phyloP scores from a whole-genome alignment of 306 rosid species.

The Quercus aquifolioides region DNA sequence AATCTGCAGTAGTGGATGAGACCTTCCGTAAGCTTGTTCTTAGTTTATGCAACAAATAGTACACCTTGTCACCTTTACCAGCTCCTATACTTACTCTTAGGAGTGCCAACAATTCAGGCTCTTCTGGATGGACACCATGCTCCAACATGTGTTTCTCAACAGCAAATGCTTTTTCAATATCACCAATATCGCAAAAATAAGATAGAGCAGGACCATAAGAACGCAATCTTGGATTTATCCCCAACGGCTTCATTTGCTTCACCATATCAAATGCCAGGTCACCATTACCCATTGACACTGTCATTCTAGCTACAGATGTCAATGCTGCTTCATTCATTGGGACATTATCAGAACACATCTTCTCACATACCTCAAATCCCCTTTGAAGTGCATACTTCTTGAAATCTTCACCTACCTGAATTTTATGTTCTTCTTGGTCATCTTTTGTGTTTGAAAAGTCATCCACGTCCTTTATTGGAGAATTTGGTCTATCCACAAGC shows the following conservation, averaged over 20 bases:
- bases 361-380: slow-evolving; percentile 77
- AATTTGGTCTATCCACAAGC: slow-evolving; percentile 18
- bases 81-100: slow-evolving; percentile 55
- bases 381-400: slow-evolving; percentile 63
- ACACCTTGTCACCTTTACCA: slow-evolving; percentile 63
- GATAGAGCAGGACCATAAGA: slow-evolving; percentile 88
- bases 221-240: slow-evolving; percentile 73
- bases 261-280: slow-evolving; percentile 92
- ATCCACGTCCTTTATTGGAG: slow-evolving; percentile 13
- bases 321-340: slow-evolving; percentile 86
- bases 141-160: slow-evolving; percentile 89
- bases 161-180: slow-evolving; percentile 71
- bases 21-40: slow-evolving; percentile 68
- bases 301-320: slow-evolving; percentile 94
- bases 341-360: slow-evolving; percentile 54
- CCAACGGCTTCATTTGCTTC: slow-evolving; percentile 73
- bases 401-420: slow-evolving; percentile 61
- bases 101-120: slow-evolving; percentile 80
- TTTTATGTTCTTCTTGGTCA: slow-evolving; percentile 30
- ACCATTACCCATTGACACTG: slow-evolving; percentile 86
- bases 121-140: slow-evolving; percentile 83
- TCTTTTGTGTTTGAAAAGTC: slow-evolving; percentile 16
- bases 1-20: slow-evolving; percentile 49
- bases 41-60: slow-evolving; percentile 77
- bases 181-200: slow-evolving; percentile 55